These are phyloP conservation scores for Apophysomyces sp. DNA, from an alignment of 371 early-diverging fungal species.

Conservation along the genomic window DNA sequence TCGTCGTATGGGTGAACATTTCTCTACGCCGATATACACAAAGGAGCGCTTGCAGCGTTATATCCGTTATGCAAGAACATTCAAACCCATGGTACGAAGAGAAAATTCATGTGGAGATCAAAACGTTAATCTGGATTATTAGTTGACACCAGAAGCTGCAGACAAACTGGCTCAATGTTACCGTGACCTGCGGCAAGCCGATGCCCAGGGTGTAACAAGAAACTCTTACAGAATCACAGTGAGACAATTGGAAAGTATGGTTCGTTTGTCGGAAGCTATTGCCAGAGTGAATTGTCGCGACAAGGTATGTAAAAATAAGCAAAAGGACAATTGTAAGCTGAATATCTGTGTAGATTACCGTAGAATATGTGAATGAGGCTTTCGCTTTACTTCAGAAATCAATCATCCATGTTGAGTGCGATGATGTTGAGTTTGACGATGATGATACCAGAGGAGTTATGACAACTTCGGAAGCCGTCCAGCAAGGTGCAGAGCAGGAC, in stretches of 20 bases:
- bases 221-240: conserved; percentile 98
- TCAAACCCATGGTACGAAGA: conserved; percentile 72
- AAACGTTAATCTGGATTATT: conserved; percentile 3
- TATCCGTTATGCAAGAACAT: conserved; percentile 87
- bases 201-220: conserved; percentile 71
- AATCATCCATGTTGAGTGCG: conserved; percentile 92
- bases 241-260: conserved; percentile 97
- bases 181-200: conserved; percentile 88
- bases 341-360: conserved; percentile 49
- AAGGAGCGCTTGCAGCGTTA: conserved; percentile 83
- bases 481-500: conserved; percentile 16
- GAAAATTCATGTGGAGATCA: not conserved
- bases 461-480: conserved; percentile 37
- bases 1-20: conserved; percentile 79
- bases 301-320: conserved; percentile 42
- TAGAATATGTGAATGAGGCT: conserved; percentile 91
- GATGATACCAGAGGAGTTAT: conserved; percentile 41
- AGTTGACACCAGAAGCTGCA: conserved; percentile 81
- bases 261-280: conserved; percentile 97
- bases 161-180: conserved; percentile 85
- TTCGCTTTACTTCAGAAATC: conserved; percentile 87
- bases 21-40: conserved; percentile 70
- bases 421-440: conserved; percentile 77
- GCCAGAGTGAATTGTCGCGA: conserved; percentile 90
- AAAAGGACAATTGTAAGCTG: not conserved